Evolutionary conservation across 2,329 filamentous ascomycete species (phyloP), one percentile per base, ranked within the genome.

Genomic region (Emmonsiellopsis sp.): DNA sequence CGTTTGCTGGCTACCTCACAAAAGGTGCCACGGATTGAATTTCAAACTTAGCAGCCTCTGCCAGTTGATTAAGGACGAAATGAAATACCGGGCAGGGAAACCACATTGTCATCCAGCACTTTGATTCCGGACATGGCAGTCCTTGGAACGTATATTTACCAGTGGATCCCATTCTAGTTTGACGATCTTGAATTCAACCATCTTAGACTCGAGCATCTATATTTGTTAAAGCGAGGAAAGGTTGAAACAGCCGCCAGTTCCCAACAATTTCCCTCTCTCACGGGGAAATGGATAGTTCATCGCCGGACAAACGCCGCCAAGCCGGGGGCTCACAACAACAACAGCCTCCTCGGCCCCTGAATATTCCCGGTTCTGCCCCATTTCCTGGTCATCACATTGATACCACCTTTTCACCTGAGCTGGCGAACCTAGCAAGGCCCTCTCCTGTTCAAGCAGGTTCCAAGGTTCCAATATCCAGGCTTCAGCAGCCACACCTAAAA

Each of bases 391-490:
- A 31, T 20, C 30, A 32, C 4, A n/a, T 35, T 43, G 38, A 42
- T 37, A 43, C 45, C 11, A 37, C 51, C 10, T 49, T 52, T 31
- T 42, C 44, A 32, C 32, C 54, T 11, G 56, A 54, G 51, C 20
- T 54, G 11, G 46, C 45, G n/a, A 55, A 40, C 31, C 20, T 26
- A 5, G 13, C 43, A 13, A 38, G 45, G 30, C 15, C 56, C 40
- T 30, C 52, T 32, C 40, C 46, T 20, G 30, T 40, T 11, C 52
- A 47, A 30, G 43, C 48, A 31, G 57, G 59, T 13, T 43, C 49
- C 45, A 61, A 61, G 41, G 56, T 59, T n/a, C 40, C 57, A 44
- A 61, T 61, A 41, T 58, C 59, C 15, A 55, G 59, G 38, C 56
- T 61, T 7, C 57, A 49, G 31, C 56, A 54, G 7, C 54, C 49